These are phyloP conservation scores for Marasmius tenuissimus DNA, from an alignment of 1,284 basidiomycete species.

Conservation along the genomic window DNA sequence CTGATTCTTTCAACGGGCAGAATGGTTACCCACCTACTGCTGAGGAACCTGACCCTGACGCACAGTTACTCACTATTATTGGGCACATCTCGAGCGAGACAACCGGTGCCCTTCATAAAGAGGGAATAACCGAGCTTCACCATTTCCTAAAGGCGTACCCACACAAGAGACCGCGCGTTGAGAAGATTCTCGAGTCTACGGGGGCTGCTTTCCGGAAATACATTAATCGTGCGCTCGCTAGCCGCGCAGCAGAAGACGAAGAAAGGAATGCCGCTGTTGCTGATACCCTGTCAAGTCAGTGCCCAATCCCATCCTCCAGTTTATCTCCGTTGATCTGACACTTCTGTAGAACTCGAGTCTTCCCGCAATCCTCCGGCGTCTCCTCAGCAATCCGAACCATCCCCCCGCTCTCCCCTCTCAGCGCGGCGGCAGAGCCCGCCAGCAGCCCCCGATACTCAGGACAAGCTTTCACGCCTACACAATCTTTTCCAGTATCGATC, in stretches of 20 bases:
- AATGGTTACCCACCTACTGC: conserved; percentile 42
- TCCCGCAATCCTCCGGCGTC: conserved; percentile 33
- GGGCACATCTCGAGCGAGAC: conserved; percentile 89
- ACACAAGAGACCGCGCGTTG: conserved; percentile 82
- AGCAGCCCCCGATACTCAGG: conserved; percentile 45
- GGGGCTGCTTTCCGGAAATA: conserved; percentile 84
- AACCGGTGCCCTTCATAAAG: conserved; percentile 78
- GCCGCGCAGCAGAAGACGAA: conserved; percentile 81
- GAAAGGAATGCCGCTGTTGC: conserved; percentile 77
- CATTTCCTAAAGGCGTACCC: conserved; percentile 93
- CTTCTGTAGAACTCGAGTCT: conserved; percentile 62
- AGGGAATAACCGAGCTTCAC: conserved; percentile 95
- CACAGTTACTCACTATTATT: conserved; percentile 81
- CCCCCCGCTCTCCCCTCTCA: conserved; percentile 27
- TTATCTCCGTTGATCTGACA: conserved; percentile 7
- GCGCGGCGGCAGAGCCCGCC: conserved; percentile 24
- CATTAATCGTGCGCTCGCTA: conserved; percentile 79
- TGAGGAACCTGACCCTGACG: conserved; percentile 80
- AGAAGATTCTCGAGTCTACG: conserved; percentile 81
- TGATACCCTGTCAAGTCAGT: conserved; percentile 75
- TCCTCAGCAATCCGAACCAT: conserved; percentile 6
- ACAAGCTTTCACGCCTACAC: conserved; percentile 72
- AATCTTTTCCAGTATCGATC: conserved; percentile 81
- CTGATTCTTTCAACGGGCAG: conserved; percentile 51
- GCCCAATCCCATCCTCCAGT: background rate